A percentile compares a stretch with the other conserved stretches of the same genome.
Conservation (phyloP, 441 rosid species). For the Francoa sonchifolia region DNA sequence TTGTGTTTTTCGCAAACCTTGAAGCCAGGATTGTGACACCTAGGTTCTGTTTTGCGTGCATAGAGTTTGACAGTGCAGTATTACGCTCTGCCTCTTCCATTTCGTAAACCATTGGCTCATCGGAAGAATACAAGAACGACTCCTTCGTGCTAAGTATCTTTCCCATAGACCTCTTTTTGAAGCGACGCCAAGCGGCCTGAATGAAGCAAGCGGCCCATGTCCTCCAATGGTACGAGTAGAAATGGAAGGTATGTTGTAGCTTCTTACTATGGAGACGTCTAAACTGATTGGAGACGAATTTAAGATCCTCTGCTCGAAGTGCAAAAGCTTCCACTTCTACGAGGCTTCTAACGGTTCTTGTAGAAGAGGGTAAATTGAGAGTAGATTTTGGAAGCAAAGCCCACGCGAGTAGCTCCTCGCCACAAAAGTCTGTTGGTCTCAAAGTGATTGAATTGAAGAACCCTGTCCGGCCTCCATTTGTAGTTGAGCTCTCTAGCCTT, state of each 20-base stretch:
- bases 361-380: constrained; percentile 2
- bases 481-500: constrained; percentile 67
- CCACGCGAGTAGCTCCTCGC: constrained; percentile 29
- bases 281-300: constrained; percentile 6
- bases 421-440: constrained; percentile 20
- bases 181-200: constrained; percentile 6
- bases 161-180: neutral
- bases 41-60: constrained; percentile 10
- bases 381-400: constrained; percentile 8
- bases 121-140: neutral
- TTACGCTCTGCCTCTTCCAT: neutral
- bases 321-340: constrained; percentile 6
- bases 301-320: constrained; percentile 5
- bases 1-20: constrained; percentile 14
- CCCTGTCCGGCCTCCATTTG: constrained; percentile 37
- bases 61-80: neutral
- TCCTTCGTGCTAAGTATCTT: constrained; percentile 4
- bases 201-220: constrained; percentile 9
- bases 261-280: constrained; percentile 3
- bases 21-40: constrained; percentile 13
- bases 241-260: constrained; percentile 1
- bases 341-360: neutral
- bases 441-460: constrained; percentile 12
- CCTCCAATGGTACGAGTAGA: constrained; percentile 1
- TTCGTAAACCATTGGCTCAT: neutral